A percentile compares a stretch with the other conserved stretches of the same genome.
Evolutionary conservation across 2,329 filamentous ascomycete species (phyloP).

Genomic region (Xylaria arbuscula): DNA sequence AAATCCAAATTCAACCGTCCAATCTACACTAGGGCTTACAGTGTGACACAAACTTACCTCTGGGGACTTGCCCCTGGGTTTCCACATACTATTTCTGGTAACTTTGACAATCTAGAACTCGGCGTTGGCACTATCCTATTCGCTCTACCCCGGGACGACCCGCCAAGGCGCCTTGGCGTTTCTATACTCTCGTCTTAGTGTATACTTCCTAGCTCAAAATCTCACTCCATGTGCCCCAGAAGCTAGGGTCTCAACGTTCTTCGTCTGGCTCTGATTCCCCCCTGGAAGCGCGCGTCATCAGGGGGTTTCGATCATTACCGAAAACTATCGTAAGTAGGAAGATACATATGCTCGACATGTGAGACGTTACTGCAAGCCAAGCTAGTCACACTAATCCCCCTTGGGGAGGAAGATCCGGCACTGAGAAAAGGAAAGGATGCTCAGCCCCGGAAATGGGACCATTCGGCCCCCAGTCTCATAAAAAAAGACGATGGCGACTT

Average conservation of each 20-base stretch:
- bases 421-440: conserved; percentile 21
- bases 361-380: conserved; percentile 6
- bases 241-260: conserved; percentile 6
- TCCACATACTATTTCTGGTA: conserved; percentile 33
- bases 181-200: conserved; percentile 11
- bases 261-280: conserved; percentile 16
- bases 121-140: conserved; percentile 28
- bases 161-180: conserved; percentile 32
- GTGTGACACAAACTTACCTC: conserved; percentile 17
- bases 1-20: conserved; percentile 11
- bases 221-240: conserved; percentile 12
- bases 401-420: conserved; percentile 13
- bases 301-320: conserved; percentile 23
- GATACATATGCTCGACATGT: not conserved
- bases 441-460: conserved; percentile 27
- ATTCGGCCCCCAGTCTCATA: conserved; percentile 12
- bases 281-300: conserved; percentile 30
- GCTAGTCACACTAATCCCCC: conserved; percentile 17
- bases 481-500: conserved; percentile 27
- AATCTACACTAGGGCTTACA: not conserved
- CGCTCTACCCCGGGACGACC: conserved; percentile 28
- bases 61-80: conserved; percentile 1
- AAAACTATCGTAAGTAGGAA: not conserved
- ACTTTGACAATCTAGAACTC: conserved; percentile 11
- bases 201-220: conserved; percentile 8